phyloP scores from a whole-genome alignment of 176 grass and related monocot genomes.

The Oryza rufipogon region DNA sequence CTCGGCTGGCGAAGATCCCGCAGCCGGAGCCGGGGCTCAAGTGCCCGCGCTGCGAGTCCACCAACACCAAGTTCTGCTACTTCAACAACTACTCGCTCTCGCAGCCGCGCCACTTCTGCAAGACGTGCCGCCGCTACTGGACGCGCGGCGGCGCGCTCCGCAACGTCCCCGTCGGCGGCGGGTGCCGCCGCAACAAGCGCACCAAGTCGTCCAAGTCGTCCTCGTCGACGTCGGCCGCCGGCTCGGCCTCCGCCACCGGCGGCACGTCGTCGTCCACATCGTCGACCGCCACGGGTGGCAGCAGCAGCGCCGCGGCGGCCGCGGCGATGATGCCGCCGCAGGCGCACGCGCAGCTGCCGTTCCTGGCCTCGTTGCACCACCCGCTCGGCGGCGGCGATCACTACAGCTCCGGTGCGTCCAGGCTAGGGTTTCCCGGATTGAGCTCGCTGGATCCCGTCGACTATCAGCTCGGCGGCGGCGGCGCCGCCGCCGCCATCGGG shows the following conservation, averaged over 20 bases:
- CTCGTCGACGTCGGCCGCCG: conserved; percentile 49
- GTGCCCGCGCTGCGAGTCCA: conserved; percentile 95
- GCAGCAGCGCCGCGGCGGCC: conserved; percentile 1
- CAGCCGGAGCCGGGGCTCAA: conserved; percentile 84
- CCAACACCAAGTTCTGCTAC: conserved; percentile 99
- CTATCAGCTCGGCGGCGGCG: conserved; percentile 58
- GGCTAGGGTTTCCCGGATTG: conserved; percentile 69
- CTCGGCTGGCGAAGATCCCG: conserved; percentile 69
- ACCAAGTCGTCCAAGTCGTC: conserved; percentile 68
- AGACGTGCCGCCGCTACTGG: conserved; percentile 97
- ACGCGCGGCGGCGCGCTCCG: conserved; percentile 81
- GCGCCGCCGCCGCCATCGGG: conserved; percentile 27
- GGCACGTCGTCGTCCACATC: conserved; percentile 53
- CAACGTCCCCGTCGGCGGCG: conserved; percentile 85
- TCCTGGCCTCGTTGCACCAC: conserved; percentile 69
- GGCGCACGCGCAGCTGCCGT: conserved; percentile 51
- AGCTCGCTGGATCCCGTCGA: conserved; percentile 58
- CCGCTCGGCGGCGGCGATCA: conserved; percentile 48
- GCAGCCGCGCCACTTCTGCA: conserved; percentile 98
- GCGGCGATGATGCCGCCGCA: conserved; percentile 36
- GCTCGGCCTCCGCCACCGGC: conserved; percentile 40
- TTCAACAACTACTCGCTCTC: conserved; percentile 98
- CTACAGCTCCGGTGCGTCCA: conserved; percentile 54
- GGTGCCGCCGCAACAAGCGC: conserved; percentile 94
- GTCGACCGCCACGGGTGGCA: conserved; percentile 39